Conservation (phyloP, 2,329 filamentous ascomycete species). For the Ophiostoma quercus region DNA sequence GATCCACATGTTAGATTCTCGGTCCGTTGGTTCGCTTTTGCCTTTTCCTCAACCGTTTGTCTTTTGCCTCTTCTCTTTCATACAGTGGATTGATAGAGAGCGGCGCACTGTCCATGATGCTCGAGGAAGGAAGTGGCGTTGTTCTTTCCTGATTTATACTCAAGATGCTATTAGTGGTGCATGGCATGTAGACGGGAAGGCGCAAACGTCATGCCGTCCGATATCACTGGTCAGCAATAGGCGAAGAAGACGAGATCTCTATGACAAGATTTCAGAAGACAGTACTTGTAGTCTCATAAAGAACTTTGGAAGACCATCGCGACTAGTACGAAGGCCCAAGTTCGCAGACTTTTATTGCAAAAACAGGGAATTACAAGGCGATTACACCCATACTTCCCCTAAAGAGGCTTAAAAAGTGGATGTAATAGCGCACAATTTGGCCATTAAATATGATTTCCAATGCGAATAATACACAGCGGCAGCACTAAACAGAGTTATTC, state of each 20-base stretch:
- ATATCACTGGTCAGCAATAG: neutral
- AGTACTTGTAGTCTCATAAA: neutral
- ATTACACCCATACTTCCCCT: neutral
- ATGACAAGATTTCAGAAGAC: too few species aligned
- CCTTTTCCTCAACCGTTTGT: neutral
- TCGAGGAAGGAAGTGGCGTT: neutral
- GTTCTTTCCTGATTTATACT: neutral
- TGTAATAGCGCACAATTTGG: neutral
- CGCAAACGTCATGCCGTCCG: neutral
- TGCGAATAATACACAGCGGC: neutral
- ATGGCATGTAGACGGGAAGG: neutral
- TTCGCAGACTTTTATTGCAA: neutral
- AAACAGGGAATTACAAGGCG: conserved; percentile 2
- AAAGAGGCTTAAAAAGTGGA: conserved; percentile 18
- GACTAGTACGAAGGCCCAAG: neutral
- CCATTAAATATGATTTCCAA: neutral
- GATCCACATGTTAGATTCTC: conserved; percentile 14
- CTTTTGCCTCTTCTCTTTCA: neutral
- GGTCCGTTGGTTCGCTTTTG: neutral
- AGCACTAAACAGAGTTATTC: conserved; percentile 14
- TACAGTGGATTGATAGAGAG: neutral
- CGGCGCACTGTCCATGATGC: neutral
- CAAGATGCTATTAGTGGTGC: neutral
- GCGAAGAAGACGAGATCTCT: neutral
- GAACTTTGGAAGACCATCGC: neutral